These are phyloP conservation scores for Isabelozyma gotoi DNA, from an alignment of 805 yeast species.

Conservation along the genomic window DNA sequence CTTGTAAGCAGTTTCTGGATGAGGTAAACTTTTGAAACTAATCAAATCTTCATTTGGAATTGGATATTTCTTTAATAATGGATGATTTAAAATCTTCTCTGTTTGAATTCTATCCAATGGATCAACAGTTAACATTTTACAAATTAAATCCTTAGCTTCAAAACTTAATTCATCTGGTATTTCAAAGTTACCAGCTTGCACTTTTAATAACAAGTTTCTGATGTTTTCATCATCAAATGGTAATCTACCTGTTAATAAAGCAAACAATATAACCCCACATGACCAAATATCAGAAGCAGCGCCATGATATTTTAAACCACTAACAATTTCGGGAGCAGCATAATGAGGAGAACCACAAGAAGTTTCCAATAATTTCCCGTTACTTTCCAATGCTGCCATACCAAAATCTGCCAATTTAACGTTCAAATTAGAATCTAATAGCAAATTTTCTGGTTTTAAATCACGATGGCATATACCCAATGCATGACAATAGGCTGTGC, in stretches of 20 bases:
- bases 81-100: conserved; percentile 59
- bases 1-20: conserved; percentile 52
- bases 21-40: conserved; percentile 49
- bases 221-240: conserved; percentile 85
- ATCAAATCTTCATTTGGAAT: conserved; percentile 45
- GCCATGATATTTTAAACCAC: conserved; percentile 77
- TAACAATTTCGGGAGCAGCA: conserved; percentile 84
- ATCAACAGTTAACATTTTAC: conserved; percentile 64
- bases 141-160: conserved; percentile 69
- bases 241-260: conserved; percentile 73
- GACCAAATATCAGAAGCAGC: conserved; percentile 88
- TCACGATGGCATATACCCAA: conserved; percentile 81
- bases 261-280: conserved; percentile 80
- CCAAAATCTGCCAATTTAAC: conserved; percentile 86
- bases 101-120: conserved; percentile 74
- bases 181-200: conserved; percentile 71
- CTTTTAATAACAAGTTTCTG: conserved; percentile 66
- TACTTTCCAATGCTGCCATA: conserved; percentile 82
- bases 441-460: conserved; percentile 75
- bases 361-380: conserved; percentile 69
- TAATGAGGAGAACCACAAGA: conserved; percentile 89
- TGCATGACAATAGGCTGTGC: conserved; percentile 79
- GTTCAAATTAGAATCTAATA: conserved; percentile 63
- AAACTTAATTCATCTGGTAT: conserved; percentile 64
- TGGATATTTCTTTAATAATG: conserved; percentile 53